These are phyloP conservation scores for Phytophthora sp. DNA, from an alignment of 352 stramenopile genomes.

Conservation along the genomic window DNA sequence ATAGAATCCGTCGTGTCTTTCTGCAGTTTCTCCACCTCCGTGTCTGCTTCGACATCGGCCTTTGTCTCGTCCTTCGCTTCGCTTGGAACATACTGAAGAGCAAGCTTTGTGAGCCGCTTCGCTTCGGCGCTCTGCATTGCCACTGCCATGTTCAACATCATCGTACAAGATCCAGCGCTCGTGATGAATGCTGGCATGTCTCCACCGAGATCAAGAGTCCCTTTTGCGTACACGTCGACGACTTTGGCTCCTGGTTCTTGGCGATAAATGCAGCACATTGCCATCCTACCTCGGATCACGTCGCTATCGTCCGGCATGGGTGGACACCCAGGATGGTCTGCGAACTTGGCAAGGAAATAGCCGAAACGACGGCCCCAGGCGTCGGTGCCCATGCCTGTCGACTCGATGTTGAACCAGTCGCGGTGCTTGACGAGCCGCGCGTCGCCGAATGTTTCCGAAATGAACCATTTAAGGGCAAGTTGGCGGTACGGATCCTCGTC, in stretches of 20 bases:
- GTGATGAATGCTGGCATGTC: conserved; percentile 36
- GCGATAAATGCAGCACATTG: conserved; percentile 66
- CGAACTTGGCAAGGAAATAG: conserved; percentile 57
- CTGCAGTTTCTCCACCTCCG: conserved; percentile 3
- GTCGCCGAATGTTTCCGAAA: conserved; percentile 44
- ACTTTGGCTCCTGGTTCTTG: conserved; percentile 41
- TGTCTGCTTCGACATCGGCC: not conserved
- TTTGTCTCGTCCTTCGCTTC: conserved; percentile 1
- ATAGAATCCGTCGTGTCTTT: conserved; percentile 28
- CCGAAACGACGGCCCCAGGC: conserved; percentile 48
- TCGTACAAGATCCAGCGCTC: conserved; percentile 21
- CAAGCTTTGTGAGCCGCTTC: conserved; percentile 41
- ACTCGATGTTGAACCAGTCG: conserved; percentile 70
- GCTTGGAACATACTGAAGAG: conserved; percentile 20
- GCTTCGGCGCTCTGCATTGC: conserved; percentile 40
- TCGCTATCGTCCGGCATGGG: conserved; percentile 41
- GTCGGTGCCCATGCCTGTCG: conserved; percentile 47
- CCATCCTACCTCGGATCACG: conserved; percentile 55
- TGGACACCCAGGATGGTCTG: conserved; percentile 40
- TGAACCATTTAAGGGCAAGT: conserved; percentile 59
- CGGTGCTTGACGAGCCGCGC: conserved; percentile 57
- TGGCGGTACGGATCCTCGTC: conserved; percentile 55
- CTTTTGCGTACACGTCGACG: conserved; percentile 56
- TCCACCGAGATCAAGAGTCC: conserved; percentile 49
- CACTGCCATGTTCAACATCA: conserved; percentile 38